A percentile compares a stretch with the other conserved stretches of the same genome.
Conservation (phyloP, 129 eudicot species). For the Ambrosia artemisiifolia region DNA sequence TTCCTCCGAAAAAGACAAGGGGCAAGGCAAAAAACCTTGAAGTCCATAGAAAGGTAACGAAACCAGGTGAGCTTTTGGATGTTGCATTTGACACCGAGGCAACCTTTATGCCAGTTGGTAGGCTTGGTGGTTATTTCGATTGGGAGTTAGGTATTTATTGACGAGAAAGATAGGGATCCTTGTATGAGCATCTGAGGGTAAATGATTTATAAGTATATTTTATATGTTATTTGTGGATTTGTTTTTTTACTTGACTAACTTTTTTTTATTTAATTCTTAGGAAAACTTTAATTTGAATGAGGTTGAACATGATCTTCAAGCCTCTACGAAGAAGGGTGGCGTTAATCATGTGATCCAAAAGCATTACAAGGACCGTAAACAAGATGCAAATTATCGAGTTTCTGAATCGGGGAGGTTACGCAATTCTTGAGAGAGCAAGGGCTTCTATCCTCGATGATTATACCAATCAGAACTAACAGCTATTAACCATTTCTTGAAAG, state of each 20-base stretch:
- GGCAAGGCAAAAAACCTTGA: not conserved
- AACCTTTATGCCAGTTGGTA: too few species aligned
- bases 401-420: too few species aligned
- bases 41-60: too few species aligned
- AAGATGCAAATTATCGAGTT: too few species aligned
- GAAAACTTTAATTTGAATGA: not conserved
- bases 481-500: too few species aligned
- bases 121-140: not conserved
- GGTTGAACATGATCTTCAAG: not conserved
- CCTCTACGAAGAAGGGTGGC: not conserved
- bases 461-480: too few species aligned
- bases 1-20: too few species aligned
- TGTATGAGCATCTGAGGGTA: not conserved
- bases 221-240: too few species aligned
- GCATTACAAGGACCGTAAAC: not conserved
- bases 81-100: too few species aligned
- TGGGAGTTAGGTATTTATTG: not conserved
- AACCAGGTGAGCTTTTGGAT: not conserved
- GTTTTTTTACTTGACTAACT: not conserved
- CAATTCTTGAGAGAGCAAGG: too few species aligned
- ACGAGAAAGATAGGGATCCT: not conserved
- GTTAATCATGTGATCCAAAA: not conserved
- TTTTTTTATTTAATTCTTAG: not conserved
- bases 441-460: too few species aligned
- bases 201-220: not conserved